Percentiles rank a stretch among this genome's conserved stretches.
phyloP scores from a whole-genome alignment of 345 rosid species.

The Viola odorata region DNA sequence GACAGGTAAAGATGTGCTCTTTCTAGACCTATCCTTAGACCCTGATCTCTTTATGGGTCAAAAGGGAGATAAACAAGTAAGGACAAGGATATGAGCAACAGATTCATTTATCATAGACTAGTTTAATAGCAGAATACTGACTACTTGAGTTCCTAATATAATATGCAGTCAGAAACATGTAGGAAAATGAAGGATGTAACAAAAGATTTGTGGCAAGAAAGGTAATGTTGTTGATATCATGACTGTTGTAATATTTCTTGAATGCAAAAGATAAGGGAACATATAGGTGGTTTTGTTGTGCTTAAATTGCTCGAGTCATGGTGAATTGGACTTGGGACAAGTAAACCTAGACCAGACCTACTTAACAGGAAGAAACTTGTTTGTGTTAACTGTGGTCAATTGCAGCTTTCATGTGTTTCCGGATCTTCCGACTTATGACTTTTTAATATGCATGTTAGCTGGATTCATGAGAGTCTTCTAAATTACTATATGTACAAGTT shows the following conservation, averaged over 20 bases:
- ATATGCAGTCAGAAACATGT: slow-evolving; percentile 82
- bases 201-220: slow-evolving; percentile 82
- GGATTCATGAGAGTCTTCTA: neutral
- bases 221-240: slow-evolving; percentile 37
- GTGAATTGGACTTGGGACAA: neutral
- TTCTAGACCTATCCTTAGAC: slow-evolving; percentile 77
- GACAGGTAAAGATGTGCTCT: slow-evolving; percentile 78
- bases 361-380: neutral
- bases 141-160: slow-evolving; percentile 13
- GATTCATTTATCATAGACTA: neutral
- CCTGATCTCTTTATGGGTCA: slow-evolving; percentile 87
- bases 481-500: neutral
- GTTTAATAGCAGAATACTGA: neutral
- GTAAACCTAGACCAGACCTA: neutral
- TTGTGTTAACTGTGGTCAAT: neutral
- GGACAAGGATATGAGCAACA: slow-evolving; percentile 3
- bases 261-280: neutral
- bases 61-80: slow-evolving; percentile 86
- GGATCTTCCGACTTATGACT: neutral
- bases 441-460: neutral
- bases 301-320: neutral
- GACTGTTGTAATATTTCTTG: neutral
- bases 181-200: slow-evolving; percentile 75
- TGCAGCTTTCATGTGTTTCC: neutral
- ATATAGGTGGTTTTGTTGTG: neutral